phyloP scores from a whole-genome alignment of 192 early-diverging fungal species.

The Coemansia aciculifera region DNA sequence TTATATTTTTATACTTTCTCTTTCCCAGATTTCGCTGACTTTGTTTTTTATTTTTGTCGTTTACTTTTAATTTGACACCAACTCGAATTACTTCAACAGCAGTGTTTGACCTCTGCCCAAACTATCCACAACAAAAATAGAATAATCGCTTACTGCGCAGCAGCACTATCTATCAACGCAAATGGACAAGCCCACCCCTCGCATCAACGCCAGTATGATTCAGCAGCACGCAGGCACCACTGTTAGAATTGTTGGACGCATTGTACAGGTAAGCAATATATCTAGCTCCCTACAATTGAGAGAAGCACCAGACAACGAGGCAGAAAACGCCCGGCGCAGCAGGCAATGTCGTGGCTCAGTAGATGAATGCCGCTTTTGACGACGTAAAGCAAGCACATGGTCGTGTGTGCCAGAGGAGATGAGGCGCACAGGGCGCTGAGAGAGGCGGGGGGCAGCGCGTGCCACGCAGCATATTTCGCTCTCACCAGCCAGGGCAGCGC shows the following conservation, averaged over 20 bases:
- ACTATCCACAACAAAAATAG: constrained; percentile 2
- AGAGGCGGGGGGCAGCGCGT: background rate
- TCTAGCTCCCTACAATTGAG: constrained; percentile 10
- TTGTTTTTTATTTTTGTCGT: background rate
- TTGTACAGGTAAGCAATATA: constrained; percentile 55
- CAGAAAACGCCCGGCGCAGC: background rate
- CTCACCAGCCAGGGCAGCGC: background rate
- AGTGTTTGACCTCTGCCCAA: background rate
- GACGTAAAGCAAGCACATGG: background rate
- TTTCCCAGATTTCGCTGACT: background rate
- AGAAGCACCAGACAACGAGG: background rate
- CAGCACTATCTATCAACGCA: background rate
- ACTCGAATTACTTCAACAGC: background rate
- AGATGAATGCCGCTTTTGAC: background rate
- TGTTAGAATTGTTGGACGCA: constrained; percentile 59
- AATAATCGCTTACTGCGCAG: background rate
- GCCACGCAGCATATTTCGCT: background rate
- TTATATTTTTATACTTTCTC: background rate
- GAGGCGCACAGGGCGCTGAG: constrained; percentile 9
- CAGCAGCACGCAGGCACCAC: constrained; percentile 48
- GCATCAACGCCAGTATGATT: constrained; percentile 62
- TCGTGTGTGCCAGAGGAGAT: background rate
- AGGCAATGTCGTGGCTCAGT: background rate
- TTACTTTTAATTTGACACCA: constrained; percentile 5
- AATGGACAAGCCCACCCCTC: constrained; percentile 59